Evolutionary conservation across 306 rosid species (phyloP).

Genomic region (Pyrus betulifolia): DNA sequence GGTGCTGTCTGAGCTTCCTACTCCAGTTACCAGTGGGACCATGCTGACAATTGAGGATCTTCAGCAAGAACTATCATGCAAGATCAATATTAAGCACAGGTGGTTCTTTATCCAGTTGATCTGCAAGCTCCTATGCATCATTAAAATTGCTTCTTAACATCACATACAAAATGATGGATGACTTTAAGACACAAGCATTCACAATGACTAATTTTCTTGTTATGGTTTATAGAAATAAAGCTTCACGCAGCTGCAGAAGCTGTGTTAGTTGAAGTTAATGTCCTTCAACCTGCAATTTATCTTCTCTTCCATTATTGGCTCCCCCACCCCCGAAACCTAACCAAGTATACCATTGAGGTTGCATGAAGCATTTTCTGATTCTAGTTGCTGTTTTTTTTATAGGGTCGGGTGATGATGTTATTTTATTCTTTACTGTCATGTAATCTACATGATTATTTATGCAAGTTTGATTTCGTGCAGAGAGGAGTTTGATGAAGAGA

Average conservation of each 20-base stretch:
- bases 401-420: not conserved
- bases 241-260: not conserved
- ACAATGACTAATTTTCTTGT: not conserved
- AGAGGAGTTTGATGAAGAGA: constrained; percentile 95
- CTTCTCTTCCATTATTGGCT: not conserved
- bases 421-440: not conserved
- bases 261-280: not conserved
- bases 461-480: constrained; percentile 26
- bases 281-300: not conserved
- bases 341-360: not conserved
- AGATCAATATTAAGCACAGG: constrained; percentile 89
- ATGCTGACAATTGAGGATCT: constrained; percentile 76
- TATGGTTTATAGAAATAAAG: not conserved
- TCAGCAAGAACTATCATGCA: constrained; percentile 79
- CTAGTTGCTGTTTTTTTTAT: not conserved
- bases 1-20: constrained; percentile 85
- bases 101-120: constrained; percentile 14
- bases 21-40: constrained; percentile 74
- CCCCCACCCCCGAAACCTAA: not conserved
- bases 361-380: not conserved
- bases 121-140: not conserved
- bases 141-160: not conserved
- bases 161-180: not conserved
- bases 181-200: not conserved
- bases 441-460: not conserved